Evolutionary conservation across 2,329 filamentous ascomycete species (phyloP), one percentile per base, ranked within the genome.

Genomic region (Stagonosporopsis vannaccii): DNA sequence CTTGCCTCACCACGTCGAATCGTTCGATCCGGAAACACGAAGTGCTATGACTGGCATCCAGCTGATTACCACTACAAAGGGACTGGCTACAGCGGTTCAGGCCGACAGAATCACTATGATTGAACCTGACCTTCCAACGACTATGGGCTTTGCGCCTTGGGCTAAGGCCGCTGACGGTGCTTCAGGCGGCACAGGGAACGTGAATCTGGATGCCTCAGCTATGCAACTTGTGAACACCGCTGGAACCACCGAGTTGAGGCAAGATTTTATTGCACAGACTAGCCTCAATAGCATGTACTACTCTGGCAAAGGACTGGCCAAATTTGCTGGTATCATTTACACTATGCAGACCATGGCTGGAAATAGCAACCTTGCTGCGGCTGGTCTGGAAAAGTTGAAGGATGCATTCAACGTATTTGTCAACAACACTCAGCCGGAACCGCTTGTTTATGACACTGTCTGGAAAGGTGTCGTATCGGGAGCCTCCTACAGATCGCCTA

Each of bases 251-350:
- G 95, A 99, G 75, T 79, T 97, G 0, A 83, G 85, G 2, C 88
- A 96, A 75, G 84, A 96, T 72, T 90, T 97, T 73, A 76, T 81
- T 25, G 76, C 78, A 0, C 91, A 97, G 72, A 87, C 88, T 3
- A 85, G 95, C 65, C 79, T 93, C 23, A 85, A 95, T 74, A 97
- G 93, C 46, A 96, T 97, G 90, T 99, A 99, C 76, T 98, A 90
- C 75, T 91, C 90, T 68, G 95, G 95, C 66, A 76, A 76, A 63
- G 79, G 72, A 0, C 66, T 78, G 12, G 75, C 73, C 17, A 78
- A 78, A 55, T 82, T 81, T 56, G 81, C 81, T 6, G 68, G 75
- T 17, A 77, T 81, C 32, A 61, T 77, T 50, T 81, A 79, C 63
- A 76, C 78, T 0, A 60, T 78, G 26, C 64, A 88, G 80, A 54